Conservation (phyloP, 2,329 filamentous ascomycete genomes). For the Pseudocercospora pini-densiflorae region DNA sequence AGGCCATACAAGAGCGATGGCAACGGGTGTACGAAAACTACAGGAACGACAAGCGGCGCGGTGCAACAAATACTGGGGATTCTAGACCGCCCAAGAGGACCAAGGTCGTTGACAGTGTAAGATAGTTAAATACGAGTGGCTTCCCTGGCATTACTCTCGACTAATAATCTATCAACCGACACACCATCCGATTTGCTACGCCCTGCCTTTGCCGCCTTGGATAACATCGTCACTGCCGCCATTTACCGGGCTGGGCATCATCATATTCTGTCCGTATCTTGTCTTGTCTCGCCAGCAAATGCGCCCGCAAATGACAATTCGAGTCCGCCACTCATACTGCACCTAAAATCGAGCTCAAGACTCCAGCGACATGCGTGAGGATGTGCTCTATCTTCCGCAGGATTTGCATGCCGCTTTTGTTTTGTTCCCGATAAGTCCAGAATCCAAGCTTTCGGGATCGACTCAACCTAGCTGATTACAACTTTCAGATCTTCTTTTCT, state of each 20-base stretch:
- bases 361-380: too few species aligned
- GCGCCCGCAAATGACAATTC: not conserved
- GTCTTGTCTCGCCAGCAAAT: not conserved
- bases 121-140: not conserved
- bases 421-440: too few species aligned
- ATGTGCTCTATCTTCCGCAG: too few species aligned
- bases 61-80: not conserved
- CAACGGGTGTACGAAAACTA: slow-evolving; percentile 14
- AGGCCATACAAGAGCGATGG: slow-evolving; percentile 24
- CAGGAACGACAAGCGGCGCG: not conserved
- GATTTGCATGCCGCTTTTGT: too few species aligned
- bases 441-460: too few species aligned
- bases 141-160: not conserved
- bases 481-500: too few species aligned
- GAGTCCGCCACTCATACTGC: not conserved
- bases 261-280: not conserved
- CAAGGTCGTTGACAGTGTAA: not conserved
- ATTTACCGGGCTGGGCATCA: not conserved
- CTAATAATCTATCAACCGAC: not conserved
- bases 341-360: too few species aligned
- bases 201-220: not conserved
- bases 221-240: not conserved
- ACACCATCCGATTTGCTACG: not conserved
- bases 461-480: too few species aligned
- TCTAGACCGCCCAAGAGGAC: not conserved